Base-by-base conservation (phyloP, 83 land plant genomes). In the Larix sibirica region DNA sequence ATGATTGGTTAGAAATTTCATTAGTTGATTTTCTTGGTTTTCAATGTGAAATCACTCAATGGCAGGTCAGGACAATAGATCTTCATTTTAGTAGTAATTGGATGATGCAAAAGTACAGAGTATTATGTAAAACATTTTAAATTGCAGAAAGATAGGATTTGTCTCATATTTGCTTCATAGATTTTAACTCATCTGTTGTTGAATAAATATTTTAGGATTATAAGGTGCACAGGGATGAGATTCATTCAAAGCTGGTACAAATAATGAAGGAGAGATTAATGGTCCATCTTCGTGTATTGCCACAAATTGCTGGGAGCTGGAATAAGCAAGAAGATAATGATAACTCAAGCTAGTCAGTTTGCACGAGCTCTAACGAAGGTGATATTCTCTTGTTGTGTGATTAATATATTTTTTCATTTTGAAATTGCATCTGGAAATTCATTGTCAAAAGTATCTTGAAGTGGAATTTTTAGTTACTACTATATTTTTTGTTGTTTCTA, bases 241-340 rank as follows among this genome's bases (percentile, higher is more conserved):
- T 97, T 62, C 98, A 97, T 84, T 81, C 95, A 47, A 97, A 97
- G 83, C 81, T 97, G 81, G 95, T 97, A 80, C 98, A 93, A 86
- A 97, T 97, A 80, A 97, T 97, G 99, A 96, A 95, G 80, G 99
- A 97, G 84, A 88, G 99, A 62, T 89, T 97, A 79, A 70, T 94
- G 84, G 92, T 89, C 24, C 98, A 97, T 85, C 92, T 97, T 3
- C 91, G 94, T 47, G 85, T 90, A 13, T 79, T 97, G 85, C 95
- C 96, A 58, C 97, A 95, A 86, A 87, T 94, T 83, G 91, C 86
- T 62, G 98, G 94, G 81, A 83, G 83, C 60, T 97, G 99, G 99
- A 97, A 89, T 83, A 90, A 84, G 81, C 83, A 91, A 54, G 98
- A 97, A 28, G 97, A 97, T 75, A 82, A 79, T 88, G 99, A 97